Percentiles rank a stretch among this genome's conserved stretches.
These are phyloP conservation scores for Esteya vermicola DNA, from an alignment of 2,329 filamentous ascomycete species.

Conservation along the genomic window DNA sequence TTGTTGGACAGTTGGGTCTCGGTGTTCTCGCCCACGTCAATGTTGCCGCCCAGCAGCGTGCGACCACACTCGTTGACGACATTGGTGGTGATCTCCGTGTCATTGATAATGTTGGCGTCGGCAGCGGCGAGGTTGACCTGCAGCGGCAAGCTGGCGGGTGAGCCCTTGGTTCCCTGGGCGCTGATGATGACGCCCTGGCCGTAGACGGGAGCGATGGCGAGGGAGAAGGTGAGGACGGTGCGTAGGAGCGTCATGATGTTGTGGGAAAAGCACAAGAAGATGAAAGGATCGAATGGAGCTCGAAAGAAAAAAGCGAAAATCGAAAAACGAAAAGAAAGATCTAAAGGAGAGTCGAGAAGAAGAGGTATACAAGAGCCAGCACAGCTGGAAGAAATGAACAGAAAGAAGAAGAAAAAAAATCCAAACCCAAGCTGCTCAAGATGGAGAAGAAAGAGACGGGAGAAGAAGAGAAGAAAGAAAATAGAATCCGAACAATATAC, in stretches of 20 bases:
- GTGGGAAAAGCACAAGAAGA: not conserved
- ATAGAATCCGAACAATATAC: too few relatives aligned
- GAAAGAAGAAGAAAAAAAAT: not conserved
- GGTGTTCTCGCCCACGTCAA: conserved; percentile 43
- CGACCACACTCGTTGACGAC: conserved; percentile 45
- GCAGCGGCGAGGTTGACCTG: conserved; percentile 33
- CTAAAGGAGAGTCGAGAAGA: too few relatives aligned
- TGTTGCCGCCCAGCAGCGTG: conserved; percentile 44
- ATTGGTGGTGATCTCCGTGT: conserved; percentile 34
- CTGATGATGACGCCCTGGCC: conserved; percentile 6
- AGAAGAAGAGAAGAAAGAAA: not conserved
- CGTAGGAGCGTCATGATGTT: not conserved
- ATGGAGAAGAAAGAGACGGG: not conserved
- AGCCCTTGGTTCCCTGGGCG: conserved; percentile 4
- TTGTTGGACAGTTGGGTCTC: conserved; percentile 31
- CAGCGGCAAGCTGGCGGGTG: conserved; percentile 18
- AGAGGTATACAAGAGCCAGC: too few relatives aligned
- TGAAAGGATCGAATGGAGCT: not conserved
- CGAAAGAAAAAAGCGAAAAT: not conserved
- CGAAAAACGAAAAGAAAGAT: not conserved
- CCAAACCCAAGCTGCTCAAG: too few relatives aligned
- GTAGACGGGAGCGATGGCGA: conserved; percentile 1
- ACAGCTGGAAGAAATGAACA: not conserved
- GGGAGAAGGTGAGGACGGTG: conserved; percentile 2
- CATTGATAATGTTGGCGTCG: conserved; percentile 46